phyloP scores from a whole-genome alignment of 2,329 filamentous ascomycete genomes.

The Mycosphaerella sp. region DNA sequence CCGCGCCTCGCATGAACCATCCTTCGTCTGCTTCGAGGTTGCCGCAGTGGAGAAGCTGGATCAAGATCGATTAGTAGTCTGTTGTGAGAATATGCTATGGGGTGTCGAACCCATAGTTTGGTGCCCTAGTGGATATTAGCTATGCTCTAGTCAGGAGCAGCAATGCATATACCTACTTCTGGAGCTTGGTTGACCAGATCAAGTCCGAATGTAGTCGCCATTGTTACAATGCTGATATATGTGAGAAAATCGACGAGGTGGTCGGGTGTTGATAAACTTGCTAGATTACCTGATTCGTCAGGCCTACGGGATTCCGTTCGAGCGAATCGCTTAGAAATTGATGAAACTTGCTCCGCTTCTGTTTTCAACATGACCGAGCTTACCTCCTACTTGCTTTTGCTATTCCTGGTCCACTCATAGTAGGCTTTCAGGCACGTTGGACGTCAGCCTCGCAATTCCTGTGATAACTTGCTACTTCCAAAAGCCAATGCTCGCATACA shows the following conservation, averaged over 20 bases:
- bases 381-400: background rate
- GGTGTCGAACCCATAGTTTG: constrained; percentile 31
- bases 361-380: background rate
- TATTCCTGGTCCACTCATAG: background rate
- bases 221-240: constrained; percentile 1
- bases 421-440: no score
- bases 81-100: background rate
- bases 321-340: background rate
- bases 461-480: background rate
- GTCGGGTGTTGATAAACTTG: background rate
- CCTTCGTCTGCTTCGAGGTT: constrained; percentile 35
- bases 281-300: background rate
- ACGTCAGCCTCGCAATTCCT: no score
- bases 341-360: background rate
- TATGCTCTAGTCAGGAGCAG: background rate
- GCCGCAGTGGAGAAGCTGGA: constrained; percentile 32
- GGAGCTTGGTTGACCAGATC: constrained; percentile 26
- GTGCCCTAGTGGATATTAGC: constrained; percentile 26
- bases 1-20: constrained; percentile 33
- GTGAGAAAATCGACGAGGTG: background rate
- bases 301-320: background rate
- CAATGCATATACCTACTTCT: constrained; percentile 6
- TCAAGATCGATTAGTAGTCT: background rate
- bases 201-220: constrained; percentile 13
- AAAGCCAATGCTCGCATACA: background rate